phyloP scores from a whole-genome alignment of 495 filamentous ascomycete species.

The Lophiostoma macrostomum region DNA sequence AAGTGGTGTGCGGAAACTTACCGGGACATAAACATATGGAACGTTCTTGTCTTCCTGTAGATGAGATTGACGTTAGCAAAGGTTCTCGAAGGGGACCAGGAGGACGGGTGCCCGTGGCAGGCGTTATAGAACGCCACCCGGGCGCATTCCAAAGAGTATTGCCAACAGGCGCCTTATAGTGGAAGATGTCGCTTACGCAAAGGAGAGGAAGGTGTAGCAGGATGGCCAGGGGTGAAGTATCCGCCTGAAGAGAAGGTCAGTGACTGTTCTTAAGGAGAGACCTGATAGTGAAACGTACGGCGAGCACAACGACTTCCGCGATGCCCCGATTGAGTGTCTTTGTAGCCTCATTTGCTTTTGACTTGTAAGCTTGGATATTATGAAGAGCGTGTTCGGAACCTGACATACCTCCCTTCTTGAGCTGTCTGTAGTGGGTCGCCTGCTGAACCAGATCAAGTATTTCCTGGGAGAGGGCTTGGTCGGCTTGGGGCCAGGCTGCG shows the following conservation, averaged over 20 bases:
- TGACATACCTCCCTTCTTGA: conserved; percentile 71
- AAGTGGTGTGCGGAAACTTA: too few relatives aligned
- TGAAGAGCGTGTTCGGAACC: conserved; percentile 68
- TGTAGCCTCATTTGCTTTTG: background rate
- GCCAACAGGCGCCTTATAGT: conserved; percentile 51
- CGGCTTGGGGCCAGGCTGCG: conserved; percentile 86
- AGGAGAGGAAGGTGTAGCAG: conserved; percentile 89
- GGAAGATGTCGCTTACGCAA: conserved; percentile 51
- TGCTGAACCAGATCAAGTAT: conserved; percentile 75
- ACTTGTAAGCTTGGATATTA: conserved; percentile 35
- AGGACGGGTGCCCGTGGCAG: too few relatives aligned
- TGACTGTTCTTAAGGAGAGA: too few relatives aligned
- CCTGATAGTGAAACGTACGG: too few relatives aligned
- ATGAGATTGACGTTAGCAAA: background rate
- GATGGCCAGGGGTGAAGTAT: conserved; percentile 65
- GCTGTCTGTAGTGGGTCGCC: conserved; percentile 42
- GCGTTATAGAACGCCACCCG: background rate
- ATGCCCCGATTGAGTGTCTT: conserved; percentile 85
- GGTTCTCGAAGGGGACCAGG: too few relatives aligned
- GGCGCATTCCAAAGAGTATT: background rate
- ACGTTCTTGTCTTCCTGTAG: conserved; percentile 47
- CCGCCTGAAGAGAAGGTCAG: too few relatives aligned
- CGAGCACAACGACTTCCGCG: conserved; percentile 81
- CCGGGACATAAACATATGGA: conserved; percentile 71
- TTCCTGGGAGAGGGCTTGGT: conserved; percentile 40